Percentiles rank a stretch among this genome's conserved stretches.
These are phyloP conservation scores for Leishmania turanica DNA, from an alignment of 208 protist species.

Conservation along the genomic window DNA sequence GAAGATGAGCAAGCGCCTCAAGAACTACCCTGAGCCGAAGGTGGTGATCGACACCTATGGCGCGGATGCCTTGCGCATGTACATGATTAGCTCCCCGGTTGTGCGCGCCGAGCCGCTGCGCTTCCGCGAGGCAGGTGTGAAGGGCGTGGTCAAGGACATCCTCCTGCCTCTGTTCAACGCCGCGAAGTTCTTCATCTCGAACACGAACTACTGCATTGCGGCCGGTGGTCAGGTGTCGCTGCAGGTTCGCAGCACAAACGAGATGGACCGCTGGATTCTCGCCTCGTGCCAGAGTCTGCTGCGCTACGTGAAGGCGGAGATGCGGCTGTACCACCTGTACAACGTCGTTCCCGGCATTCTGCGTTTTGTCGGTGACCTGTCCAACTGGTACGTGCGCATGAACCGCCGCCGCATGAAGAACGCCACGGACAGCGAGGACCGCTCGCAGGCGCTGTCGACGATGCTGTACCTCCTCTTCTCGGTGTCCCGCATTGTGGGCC, in stretches of 20 bases:
- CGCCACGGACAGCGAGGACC: conserved; percentile 68
- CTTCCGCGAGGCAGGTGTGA: conserved; percentile 96
- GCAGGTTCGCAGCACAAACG: conserved; percentile 87
- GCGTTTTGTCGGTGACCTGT: conserved; percentile 97
- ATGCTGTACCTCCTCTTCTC: conserved; percentile 95
- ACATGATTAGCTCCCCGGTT: conserved; percentile 99
- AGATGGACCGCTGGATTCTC: conserved; percentile 99
- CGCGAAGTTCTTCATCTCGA: conserved; percentile 98
- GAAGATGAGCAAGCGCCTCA: conserved; percentile 99
- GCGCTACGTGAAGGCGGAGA: conserved; percentile 95
- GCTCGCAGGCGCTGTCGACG: conserved; percentile 81
- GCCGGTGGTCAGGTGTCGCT: conserved; percentile 53
- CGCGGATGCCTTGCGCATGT: conserved; percentile 99
- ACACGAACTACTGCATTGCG: conserved; percentile 82
- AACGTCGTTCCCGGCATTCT: conserved; percentile 98
- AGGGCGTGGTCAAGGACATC: conserved; percentile 97
- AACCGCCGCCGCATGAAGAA: conserved; percentile 97
- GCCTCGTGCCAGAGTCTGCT: conserved; percentile 94
- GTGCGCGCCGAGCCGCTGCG: conserved; percentile 97
- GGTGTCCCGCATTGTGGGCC: conserved; percentile 93
- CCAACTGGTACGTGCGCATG: conserved; percentile 99
- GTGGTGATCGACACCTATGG: conserved; percentile 97
- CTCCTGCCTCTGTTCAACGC: conserved; percentile 99
- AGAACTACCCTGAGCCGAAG: conserved; percentile 99
- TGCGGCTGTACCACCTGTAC: conserved; percentile 98